Evolutionary conservation across 768 basidiomycete species (phyloP).

Genomic region (Suillus paluster): DNA sequence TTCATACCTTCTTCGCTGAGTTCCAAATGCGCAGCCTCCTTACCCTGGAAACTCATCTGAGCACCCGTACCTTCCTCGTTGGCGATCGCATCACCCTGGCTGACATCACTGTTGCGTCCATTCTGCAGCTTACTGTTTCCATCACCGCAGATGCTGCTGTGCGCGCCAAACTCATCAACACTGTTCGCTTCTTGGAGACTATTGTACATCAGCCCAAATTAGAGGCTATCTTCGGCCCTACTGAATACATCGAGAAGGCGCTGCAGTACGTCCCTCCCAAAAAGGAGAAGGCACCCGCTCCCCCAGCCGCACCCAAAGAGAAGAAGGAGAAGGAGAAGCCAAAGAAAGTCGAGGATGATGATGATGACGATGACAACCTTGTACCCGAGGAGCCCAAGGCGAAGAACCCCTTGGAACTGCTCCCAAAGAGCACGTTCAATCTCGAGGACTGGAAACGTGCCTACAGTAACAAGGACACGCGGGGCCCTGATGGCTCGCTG

Average conservation of each 20-base stretch:
- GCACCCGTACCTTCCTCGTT: slow-evolving; percentile 85
- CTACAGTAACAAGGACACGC: slow-evolving; percentile 98
- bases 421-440: slow-evolving; percentile 88
- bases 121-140: slow-evolving; percentile 56
- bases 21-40: slow-evolving; percentile 60
- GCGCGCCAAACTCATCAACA: slow-evolving; percentile 73
- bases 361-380: slow-evolving; percentile 77
- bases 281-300: slow-evolving; percentile 61
- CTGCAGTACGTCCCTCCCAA: slow-evolving; percentile 72
- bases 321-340: slow-evolving; percentile 71
- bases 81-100: slow-evolving; percentile 95
- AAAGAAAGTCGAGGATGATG: slow-evolving; percentile 55
- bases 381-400: slow-evolving; percentile 85
- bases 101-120: slow-evolving; percentile 72
- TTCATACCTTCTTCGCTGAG: slow-evolving; percentile 59
- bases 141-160: slow-evolving; percentile 67
- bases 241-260: slow-evolving; percentile 69
- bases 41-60: slow-evolving; percentile 76
- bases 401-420: slow-evolving; percentile 93
- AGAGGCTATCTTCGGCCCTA: slow-evolving; percentile 65
- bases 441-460: slow-evolving; percentile 97
- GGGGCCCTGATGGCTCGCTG: slow-evolving; percentile 76
- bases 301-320: slow-evolving; percentile 50
- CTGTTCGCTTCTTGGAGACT: slow-evolving; percentile 87
- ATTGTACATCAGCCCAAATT: slow-evolving; percentile 83